phyloP scores from a whole-genome alignment of 305 asterid genomes.

The Fraxinus xanthoxyloides region DNA sequence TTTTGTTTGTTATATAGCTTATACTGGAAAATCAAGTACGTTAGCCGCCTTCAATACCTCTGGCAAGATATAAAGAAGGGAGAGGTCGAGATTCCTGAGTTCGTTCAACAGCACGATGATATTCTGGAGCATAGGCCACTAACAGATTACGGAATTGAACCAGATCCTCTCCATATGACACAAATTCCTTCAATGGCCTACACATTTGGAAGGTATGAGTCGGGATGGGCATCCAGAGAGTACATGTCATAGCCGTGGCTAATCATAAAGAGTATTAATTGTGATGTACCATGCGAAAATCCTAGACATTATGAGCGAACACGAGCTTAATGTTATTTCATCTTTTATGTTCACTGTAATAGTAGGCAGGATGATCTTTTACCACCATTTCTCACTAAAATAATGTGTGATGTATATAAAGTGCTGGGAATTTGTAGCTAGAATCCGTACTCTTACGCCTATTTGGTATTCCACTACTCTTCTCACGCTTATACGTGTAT shows the following conservation, averaged over 20 bases:
- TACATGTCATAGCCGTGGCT: slow-evolving; percentile 36
- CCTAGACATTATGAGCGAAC: neutral
- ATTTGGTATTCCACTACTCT: neutral
- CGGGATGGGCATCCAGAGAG: slow-evolving; percentile 65
- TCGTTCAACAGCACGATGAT: slow-evolving; percentile 71
- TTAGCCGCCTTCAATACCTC: slow-evolving; percentile 86
- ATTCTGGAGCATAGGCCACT: slow-evolving; percentile 82
- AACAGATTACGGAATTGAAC: slow-evolving; percentile 94
- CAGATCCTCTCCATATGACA: slow-evolving; percentile 65
- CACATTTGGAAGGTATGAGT: slow-evolving; percentile 58
- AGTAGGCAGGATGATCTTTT: neutral
- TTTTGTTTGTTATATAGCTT: slow-evolving; percentile 38
- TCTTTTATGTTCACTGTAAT: neutral
- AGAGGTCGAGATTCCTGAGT: slow-evolving; percentile 76
- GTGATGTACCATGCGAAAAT: neutral
- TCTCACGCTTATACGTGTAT: neutral
- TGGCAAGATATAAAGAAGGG: slow-evolving; percentile 92
- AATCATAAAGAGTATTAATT: neutral
- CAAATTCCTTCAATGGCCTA: slow-evolving; percentile 54
- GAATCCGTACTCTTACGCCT: neutral
- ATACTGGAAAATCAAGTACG: slow-evolving; percentile 87
- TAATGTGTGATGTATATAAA: neutral
- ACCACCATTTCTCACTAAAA: neutral
- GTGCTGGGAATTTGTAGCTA: neutral
- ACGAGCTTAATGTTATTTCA: neutral